Evolutionary conservation across 2,329 filamentous ascomycete species (phyloP).

Genomic region (Coniochaeta sp.): DNA sequence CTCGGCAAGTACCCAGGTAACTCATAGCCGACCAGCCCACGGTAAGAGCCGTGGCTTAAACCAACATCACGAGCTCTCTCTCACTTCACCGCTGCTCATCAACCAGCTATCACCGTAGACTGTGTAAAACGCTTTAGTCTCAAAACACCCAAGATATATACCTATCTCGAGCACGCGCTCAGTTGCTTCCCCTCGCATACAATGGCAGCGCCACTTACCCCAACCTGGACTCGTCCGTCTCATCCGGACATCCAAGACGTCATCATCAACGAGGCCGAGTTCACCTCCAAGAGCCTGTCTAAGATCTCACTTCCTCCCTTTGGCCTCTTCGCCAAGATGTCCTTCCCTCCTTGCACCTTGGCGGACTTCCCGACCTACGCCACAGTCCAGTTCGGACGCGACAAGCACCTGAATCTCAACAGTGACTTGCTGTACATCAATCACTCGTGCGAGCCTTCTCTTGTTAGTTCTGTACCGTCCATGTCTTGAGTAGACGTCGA

Average conservation of each 20-base stretch:
- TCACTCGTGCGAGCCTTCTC: conserved; percentile 59
- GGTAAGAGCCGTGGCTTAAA: not conserved
- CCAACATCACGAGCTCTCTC: not conserved
- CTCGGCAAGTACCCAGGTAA: not conserved
- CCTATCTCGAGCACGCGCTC: conserved; percentile 5
- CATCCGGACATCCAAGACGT: conserved; percentile 53
- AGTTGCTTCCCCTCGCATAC: not conserved
- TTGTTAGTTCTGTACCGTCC: conserved; percentile 32
- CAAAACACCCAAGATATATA: not conserved
- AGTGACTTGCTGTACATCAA: conserved; percentile 62
- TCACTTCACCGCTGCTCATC: not conserved
- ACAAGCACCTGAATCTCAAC: conserved; percentile 55
- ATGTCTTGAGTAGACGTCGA: not conserved
- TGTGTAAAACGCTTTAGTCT: not conserved
- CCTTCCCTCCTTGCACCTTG: conserved; percentile 55
- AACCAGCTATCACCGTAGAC: not conserved
- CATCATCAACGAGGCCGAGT: conserved; percentile 43
- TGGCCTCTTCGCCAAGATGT: conserved; percentile 58
- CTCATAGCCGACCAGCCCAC: not conserved
- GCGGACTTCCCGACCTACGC: conserved; percentile 52
- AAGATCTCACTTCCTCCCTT: conserved; percentile 50
- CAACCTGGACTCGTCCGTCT: conserved; percentile 54
- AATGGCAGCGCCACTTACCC: conserved; percentile 39
- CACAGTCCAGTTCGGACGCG: conserved; percentile 52
- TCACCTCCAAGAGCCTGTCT: conserved; percentile 54